Evolutionary conservation across 345 rosid species (phyloP), one percentile per base, ranked within the genome.

Genomic region (Salix udensis): DNA sequence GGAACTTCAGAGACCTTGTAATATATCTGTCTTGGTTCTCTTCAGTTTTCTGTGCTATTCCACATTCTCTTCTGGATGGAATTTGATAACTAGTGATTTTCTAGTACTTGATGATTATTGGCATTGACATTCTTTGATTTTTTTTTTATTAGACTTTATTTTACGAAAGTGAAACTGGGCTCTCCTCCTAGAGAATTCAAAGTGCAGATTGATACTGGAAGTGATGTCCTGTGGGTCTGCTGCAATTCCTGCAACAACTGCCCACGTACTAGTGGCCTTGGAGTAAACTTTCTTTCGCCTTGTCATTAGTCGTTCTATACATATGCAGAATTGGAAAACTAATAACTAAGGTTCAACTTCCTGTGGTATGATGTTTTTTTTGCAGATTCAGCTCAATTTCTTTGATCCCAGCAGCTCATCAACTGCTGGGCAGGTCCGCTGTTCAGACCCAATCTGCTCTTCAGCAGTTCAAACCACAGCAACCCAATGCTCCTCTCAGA

Each of bases 191-290:
- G 88, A 86, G 99, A 89, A 71, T 96, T 91, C 88, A 93, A 87
- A 81, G 97, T 93, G 87, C 98, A 96, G 89, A 96, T 96, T 81
- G 99, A 96, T 83, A 96, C 98, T 10, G 98, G 98, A 82, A 95
- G 98, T 40, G 97, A 95, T 61, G 88, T 93, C 74, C 84, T 95
- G 80, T 95, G 98, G 98, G 93, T 95, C 44, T 82, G 89, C 81
- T 95, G 98, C 80, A 84, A 85, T 81, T 84, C 97, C 69, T 93
- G 98, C 86, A 83, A 71, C 77, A 83, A 93, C 75, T 95, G 98
- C 78, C 98, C 98, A 42, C 89, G 81, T 55, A 79, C 93, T 52
- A 93, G 98, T 83, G 99, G 92, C 79, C 96, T 96, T 67, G 95
- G 97, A 77, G 99, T 92, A 88, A 80, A 61, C 70, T 50, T 71